Evolutionary conservation across 306 rosid genomes (phyloP).

Genomic region (Neltuma alba): DNA sequence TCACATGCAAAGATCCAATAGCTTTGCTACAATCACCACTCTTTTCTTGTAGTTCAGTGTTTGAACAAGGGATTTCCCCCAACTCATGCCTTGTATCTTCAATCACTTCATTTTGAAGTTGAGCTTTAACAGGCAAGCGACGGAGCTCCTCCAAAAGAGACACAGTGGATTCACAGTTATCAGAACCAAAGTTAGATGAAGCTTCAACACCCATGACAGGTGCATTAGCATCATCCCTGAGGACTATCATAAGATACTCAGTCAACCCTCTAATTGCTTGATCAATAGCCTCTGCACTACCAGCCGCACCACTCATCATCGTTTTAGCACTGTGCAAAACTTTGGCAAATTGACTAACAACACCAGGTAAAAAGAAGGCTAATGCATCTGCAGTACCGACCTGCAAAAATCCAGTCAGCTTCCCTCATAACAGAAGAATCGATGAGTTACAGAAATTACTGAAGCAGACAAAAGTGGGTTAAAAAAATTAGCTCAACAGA

Average conservation of each 20-base stretch:
- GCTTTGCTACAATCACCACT: slow-evolving; percentile 46
- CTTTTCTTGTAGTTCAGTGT: slow-evolving; percentile 48
- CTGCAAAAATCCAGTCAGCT: slow-evolving; percentile 44
- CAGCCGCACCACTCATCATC: slow-evolving; percentile 89
- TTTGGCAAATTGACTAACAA: slow-evolving; percentile 83
- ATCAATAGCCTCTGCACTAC: slow-evolving; percentile 74
- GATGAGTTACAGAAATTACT: neutral
- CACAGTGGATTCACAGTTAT: slow-evolving; percentile 43
- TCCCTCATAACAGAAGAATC: slow-evolving; percentile 25
- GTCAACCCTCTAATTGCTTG: slow-evolving; percentile 85
- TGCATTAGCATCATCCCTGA: slow-evolving; percentile 69
- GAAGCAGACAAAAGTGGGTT: neutral
- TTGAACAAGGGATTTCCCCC: slow-evolving; percentile 33
- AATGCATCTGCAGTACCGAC: slow-evolving; percentile 89
- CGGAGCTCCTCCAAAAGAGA: slow-evolving; percentile 81
- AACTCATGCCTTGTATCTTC: slow-evolving; percentile 50
- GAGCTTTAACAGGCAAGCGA: slow-evolving; percentile 61
- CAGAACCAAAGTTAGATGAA: slow-evolving; percentile 41
- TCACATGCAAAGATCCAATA: slow-evolving; percentile 64
- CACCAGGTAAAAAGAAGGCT: slow-evolving; percentile 95
- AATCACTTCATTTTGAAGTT: slow-evolving; percentile 40
- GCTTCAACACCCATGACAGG: slow-evolving; percentile 46
- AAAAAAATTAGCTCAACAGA: neutral
- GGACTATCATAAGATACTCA: slow-evolving; percentile 91
- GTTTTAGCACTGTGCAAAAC: slow-evolving; percentile 76